Conservation (phyloP, 75 land plant species). For the Pinus tabuliformis region DNA sequence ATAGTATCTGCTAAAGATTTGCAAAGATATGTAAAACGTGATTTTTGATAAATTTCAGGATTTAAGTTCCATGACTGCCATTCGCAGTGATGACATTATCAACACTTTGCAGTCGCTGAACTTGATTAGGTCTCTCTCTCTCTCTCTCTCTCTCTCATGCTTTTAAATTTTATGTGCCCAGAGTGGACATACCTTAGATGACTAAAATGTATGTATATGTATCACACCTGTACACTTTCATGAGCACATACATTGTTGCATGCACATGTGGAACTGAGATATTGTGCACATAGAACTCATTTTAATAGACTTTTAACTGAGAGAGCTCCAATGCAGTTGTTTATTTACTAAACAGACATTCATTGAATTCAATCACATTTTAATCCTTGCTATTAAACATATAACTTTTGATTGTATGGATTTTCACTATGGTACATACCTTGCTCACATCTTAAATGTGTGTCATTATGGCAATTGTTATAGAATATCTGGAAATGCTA, state of each 20-base stretch:
- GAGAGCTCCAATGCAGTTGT: too few relatives aligned
- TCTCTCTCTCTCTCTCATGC: background rate
- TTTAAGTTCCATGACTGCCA: constrained; percentile 47
- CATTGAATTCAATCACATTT: background rate
- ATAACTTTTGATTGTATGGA: too few relatives aligned
- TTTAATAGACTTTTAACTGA: too few relatives aligned
- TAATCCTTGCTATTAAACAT: too few relatives aligned
- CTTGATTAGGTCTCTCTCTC: constrained; percentile 29
- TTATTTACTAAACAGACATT: background rate
- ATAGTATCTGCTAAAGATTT: background rate
- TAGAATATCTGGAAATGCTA: too few relatives aligned
- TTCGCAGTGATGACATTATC: constrained; percentile 46
- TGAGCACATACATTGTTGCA: background rate
- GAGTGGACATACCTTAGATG: too few relatives aligned
- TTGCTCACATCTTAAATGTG: too few relatives aligned
- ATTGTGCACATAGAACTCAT: too few relatives aligned
- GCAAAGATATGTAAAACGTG: background rate
- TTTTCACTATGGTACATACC: too few relatives aligned
- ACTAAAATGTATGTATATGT: background rate
- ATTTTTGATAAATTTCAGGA: constrained; percentile 25
- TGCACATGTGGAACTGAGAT: too few relatives aligned
- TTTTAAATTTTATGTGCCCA: background rate
- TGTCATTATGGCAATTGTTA: too few relatives aligned
- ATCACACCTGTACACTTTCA: constrained; percentile 1
- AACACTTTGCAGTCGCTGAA: constrained; percentile 42